These are phyloP conservation scores for Alopecurus myosuroides DNA, from an alignment of 176 grass and related monocot genomes.

Conservation along the genomic window DNA sequence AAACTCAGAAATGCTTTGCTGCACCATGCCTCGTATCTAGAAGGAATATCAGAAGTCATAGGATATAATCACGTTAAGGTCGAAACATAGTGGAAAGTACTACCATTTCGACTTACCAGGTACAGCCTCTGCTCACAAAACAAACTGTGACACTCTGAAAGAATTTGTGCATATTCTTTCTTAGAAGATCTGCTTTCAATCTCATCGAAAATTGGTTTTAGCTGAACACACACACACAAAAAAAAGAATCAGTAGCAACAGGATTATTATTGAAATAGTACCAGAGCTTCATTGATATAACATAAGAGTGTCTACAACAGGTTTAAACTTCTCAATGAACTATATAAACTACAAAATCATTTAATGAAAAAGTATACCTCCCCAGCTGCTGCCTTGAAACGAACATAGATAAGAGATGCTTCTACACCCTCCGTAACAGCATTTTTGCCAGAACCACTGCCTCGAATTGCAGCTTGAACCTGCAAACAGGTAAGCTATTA, in stretches of 20 bases:
- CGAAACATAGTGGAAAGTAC: conserved; percentile 25
- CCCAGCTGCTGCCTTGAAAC: conserved; percentile 93
- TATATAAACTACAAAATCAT: background rate
- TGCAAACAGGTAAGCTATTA: conserved; percentile 29
- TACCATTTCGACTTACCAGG: conserved; percentile 51
- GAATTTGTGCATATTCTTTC: conserved; percentile 80
- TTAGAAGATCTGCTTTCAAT: conserved; percentile 88
- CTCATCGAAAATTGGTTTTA: conserved; percentile 87
- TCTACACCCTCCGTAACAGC: conserved; percentile 81
- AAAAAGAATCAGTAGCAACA: conserved; percentile 23
- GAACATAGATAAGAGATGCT: conserved; percentile 98
- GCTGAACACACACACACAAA: conserved; percentile 42
- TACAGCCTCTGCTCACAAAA: conserved; percentile 96
- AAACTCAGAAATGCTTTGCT: conserved; percentile 84
- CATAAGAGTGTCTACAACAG: background rate
- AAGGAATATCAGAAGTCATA: conserved; percentile 2
- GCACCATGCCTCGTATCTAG: conserved; percentile 89
- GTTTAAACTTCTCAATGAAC: background rate
- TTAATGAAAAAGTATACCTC: conserved; percentile 52
- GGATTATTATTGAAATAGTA: conserved; percentile 5
- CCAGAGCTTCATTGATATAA: background rate
- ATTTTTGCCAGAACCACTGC: conserved; percentile 60
- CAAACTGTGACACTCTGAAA: conserved; percentile 91
- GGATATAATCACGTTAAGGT: background rate
- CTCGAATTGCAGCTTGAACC: conserved; percentile 89